phyloP scores from a whole-genome alignment of 2,329 filamentous ascomycete genomes.

The Pseudocercospora ulei region DNA sequence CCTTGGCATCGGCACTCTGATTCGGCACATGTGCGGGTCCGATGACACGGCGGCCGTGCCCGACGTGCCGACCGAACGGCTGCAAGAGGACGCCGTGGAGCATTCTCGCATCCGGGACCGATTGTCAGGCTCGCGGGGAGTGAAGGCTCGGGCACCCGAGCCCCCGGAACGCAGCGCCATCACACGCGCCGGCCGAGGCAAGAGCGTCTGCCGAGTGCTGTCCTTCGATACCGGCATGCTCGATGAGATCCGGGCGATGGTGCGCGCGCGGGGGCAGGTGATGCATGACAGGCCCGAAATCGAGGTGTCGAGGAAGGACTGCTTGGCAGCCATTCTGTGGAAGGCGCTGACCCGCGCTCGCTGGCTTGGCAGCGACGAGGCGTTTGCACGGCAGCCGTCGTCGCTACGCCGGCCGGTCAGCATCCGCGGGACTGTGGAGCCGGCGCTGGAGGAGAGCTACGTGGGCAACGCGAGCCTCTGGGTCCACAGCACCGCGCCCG shows the following conservation, averaged over 20 bases:
- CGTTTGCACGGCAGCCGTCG: slow-evolving; percentile 1
- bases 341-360: slow-evolving; percentile 17
- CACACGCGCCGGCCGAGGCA: background rate
- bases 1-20: slow-evolving; percentile 15
- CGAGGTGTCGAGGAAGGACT: slow-evolving; percentile 15
- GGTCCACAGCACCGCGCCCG: slow-evolving; percentile 8
- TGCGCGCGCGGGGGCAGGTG: slow-evolving; percentile 16
- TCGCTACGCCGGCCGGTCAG: slow-evolving; percentile 13
- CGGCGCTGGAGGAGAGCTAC: slow-evolving; percentile 11
- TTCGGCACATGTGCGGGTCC: slow-evolving; percentile 20
- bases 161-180: slow-evolving; percentile 10
- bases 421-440: slow-evolving; percentile 16
- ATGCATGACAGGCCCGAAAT: slow-evolving; percentile 4
- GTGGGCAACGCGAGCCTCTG: slow-evolving; percentile 16
- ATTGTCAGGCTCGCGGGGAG: slow-evolving; percentile 14
- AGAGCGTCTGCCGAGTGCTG: slow-evolving; percentile 15
- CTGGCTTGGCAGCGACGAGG: slow-evolving; percentile 7
- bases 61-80: background rate
- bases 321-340: slow-evolving; percentile 23
- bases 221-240: slow-evolving; percentile 19
- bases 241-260: slow-evolving; percentile 12
- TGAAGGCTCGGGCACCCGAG: slow-evolving; percentile 10
- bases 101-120: slow-evolving; percentile 16
- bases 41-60: slow-evolving; percentile 6
- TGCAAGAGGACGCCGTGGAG: slow-evolving; percentile 15